These are phyloP conservation scores for Penicillium sp. DNA, from an alignment of 2,329 filamentous ascomycete genomes.

Conservation along the genomic window DNA sequence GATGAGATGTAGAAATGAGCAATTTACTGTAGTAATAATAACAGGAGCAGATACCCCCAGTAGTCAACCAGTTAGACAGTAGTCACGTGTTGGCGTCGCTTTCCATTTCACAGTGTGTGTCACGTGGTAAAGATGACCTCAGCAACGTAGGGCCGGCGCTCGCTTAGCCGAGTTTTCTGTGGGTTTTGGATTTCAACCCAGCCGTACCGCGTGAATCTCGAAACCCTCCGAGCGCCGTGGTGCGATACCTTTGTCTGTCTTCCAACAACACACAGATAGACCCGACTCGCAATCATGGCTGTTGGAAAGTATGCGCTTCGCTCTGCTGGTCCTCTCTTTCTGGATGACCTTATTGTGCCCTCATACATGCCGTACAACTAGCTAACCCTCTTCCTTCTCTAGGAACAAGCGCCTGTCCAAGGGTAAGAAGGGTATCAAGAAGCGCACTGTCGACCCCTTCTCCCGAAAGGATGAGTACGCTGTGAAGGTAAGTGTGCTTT, in stretches of 20 bases:
- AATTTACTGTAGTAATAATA: too few relatives aligned
- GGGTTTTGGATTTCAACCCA: conserved; percentile 43
- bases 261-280: conserved; percentile 42
- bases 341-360: background rate
- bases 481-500: conserved; percentile 68
- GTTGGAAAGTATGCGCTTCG: conserved; percentile 67
- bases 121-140: conserved; percentile 30
- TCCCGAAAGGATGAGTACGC: conserved; percentile 99
- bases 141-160: conserved; percentile 34
- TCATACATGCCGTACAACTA: conserved; percentile 9
- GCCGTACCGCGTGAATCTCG: conserved; percentile 36
- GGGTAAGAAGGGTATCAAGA: conserved; percentile 99
- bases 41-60: too few relatives aligned
- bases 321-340: conserved; percentile 9
- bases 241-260: conserved; percentile 45
- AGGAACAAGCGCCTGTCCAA: conserved; percentile 99
- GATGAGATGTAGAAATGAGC: too few relatives aligned
- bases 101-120: too few relatives aligned
- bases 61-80: too few relatives aligned
- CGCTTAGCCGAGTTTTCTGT: conserved; percentile 49
- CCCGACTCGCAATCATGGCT: conserved; percentile 69
- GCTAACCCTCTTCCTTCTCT: conserved; percentile 20
- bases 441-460: conserved; percentile 97
- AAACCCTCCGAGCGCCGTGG: conserved; percentile 40
- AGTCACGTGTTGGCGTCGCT: too few relatives aligned